Evolutionary conservation across 768 basidiomycete species (phyloP).

Genomic region (Lentinus tigrinus): DNA sequence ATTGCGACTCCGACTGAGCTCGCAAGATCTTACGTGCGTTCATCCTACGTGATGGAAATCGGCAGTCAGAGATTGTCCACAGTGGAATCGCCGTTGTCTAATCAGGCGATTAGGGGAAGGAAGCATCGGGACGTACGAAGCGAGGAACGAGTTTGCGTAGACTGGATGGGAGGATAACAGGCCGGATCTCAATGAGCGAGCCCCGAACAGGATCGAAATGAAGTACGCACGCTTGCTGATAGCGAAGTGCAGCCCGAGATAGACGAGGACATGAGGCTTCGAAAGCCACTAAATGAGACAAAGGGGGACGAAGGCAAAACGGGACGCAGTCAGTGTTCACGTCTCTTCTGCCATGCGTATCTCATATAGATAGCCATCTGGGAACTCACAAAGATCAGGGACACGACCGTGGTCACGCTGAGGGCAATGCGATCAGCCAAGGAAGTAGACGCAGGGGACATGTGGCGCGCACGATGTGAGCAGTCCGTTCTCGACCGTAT

Average conservation of each 20-base stretch:
- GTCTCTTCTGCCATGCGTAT: background rate
- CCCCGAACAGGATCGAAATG: background rate
- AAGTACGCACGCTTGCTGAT: conserved; percentile 29
- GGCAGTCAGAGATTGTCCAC: background rate
- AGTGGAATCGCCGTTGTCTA: background rate
- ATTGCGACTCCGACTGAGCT: conserved; percentile 13
- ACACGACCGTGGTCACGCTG: conserved; percentile 22
- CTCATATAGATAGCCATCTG: conserved; percentile 2
- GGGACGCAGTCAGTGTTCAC: background rate
- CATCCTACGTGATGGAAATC: conserved; percentile 14
- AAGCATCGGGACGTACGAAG: conserved; percentile 24
- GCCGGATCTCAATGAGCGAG: conserved; percentile 12
- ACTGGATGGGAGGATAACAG: conserved; percentile 14
- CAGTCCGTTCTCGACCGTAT: conserved; percentile 28
- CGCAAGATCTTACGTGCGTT: conserved; percentile 24
- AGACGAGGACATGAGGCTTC: conserved; percentile 26
- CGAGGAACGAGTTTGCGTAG: conserved; percentile 30
- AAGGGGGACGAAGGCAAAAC: background rate
- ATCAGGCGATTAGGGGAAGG: background rate
- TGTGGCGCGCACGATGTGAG: conserved; percentile 25
- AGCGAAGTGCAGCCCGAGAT: conserved; percentile 29
- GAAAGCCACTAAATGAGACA: conserved; percentile 24
- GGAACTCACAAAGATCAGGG: conserved; percentile 27
- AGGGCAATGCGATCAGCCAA: background rate
- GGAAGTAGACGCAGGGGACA: background rate